Conservation (phyloP, 225 moss, liverwort and hornwort genomes). For the Takakia lepidozioides region DNA sequence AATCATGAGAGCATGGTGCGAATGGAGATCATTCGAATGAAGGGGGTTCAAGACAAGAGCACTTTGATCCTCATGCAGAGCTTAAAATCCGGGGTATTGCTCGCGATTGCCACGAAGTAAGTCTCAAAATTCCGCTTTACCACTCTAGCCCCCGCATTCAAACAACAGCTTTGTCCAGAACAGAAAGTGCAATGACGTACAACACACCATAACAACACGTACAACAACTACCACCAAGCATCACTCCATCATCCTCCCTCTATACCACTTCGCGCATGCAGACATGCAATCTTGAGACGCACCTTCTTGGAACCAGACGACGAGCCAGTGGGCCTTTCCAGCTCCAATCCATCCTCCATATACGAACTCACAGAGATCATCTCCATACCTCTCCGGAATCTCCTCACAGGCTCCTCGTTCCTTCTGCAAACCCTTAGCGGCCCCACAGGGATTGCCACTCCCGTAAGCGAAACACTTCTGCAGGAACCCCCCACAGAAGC, state of each 20-base stretch:
- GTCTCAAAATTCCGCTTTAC: too few species aligned
- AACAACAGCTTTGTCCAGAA: background rate
- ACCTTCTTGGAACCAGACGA: constrained; percentile 47
- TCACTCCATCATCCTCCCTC: background rate
- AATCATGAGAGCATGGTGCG: too few species aligned
- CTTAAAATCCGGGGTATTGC: too few species aligned
- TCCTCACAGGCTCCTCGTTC: constrained; percentile 12
- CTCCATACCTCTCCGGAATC: constrained; percentile 14
- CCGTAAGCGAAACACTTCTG: constrained; percentile 39
- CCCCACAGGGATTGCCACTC: constrained; percentile 24
- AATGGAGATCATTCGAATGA: background rate
- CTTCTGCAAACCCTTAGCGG: constrained; percentile 31
- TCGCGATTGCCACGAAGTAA: too few species aligned
- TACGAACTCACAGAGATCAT: constrained; percentile 24
- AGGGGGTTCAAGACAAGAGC: background rate
- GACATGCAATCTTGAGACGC: background rate
- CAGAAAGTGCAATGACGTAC: background rate
- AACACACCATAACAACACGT: background rate
- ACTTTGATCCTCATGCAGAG: too few species aligned
- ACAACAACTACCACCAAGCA: background rate
- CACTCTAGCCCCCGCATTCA: background rate
- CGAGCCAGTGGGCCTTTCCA: constrained; percentile 36
- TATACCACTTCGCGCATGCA: background rate
- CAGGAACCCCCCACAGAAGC: constrained; percentile 17
- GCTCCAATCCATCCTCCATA: constrained; percentile 13